Evolutionary conservation across 2,329 filamentous ascomycete species (phyloP), one percentile per base, ranked within the genome.

Genomic region (Penicillium sp.): DNA sequence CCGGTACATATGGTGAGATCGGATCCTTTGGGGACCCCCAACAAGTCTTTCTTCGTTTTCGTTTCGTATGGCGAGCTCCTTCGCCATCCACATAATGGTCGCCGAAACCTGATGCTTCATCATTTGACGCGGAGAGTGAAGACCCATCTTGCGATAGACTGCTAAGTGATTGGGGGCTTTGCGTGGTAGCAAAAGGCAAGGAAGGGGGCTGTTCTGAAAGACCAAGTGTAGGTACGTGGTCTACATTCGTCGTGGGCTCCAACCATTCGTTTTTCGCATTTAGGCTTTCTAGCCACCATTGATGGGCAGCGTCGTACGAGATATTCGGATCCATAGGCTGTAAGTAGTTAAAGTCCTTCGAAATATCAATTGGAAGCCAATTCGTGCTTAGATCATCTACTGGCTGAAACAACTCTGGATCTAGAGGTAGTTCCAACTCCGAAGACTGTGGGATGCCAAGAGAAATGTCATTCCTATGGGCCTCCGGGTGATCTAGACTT

Each of bases 351-450:
- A 62, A 38, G 33, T 61, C 60, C n/a, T 63, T 57, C 9, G 67
- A 63, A 18, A 69, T 55, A 43, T 71, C 66, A 5, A 67, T 65
- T 7, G 71, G 68, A 5, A 74, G 63, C 72, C 72, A 75, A 47
- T 75, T 74, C 20, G 74, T 67, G 1, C 67, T 65, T 8, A 70
- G 68, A 42, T 65, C 51, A 28, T 65, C 61, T 6, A 66, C 63
- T 11, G 63, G 63, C 30, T 68, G 64, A 12, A 70, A 61, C 12
- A 70, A 54, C 1, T 65, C 60, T 12, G 62, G 63, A 12, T 66
- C 61, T 45, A 69, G 63, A 1, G 60, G 61, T n/a, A 70, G 35
- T 8, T 62, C 57, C 5, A 63, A 56, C 28, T 62, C 63, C 9
- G 63, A 52, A 16, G 58, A 33, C 48, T 63, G 56, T 21, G 62